Evolutionary conservation across 2,329 filamentous ascomycete genomes (phyloP), one percentile per base, ranked within the genome.

Genomic region (Xylaria sp.): DNA sequence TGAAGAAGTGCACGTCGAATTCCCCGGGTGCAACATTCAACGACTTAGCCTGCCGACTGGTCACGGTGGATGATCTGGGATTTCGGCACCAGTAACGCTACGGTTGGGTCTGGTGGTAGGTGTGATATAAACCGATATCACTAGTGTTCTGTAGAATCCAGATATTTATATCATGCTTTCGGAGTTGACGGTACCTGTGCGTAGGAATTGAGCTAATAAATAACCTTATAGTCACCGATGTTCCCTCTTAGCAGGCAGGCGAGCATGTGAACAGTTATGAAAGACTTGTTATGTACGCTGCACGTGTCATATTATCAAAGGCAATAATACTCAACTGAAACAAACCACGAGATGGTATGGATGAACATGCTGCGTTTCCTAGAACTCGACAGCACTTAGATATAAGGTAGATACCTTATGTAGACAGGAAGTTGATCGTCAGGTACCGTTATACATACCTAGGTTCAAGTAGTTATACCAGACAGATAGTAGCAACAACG

Each of bases 231-330:
- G 51, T n/a, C 8, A 13, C 34, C 20, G 15, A 20, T 37, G 18
- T 20, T 7, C 9, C 9, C 37, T 41, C 15, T 57, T 18, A 18
- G 13, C 9, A 18, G 34, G 10, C 7, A 57, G 20, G 37, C 7
- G 28, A 37, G 55, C 55, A 44, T 57, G 55, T 57, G 55, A 57
- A 44, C 37, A 57, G n/a, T 15, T 18, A 57, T n/a, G 10, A 57
- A 18, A 57, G 37, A 25, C 9, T 20, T 13, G 37, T 8, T 44
- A 44, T 28, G n/a, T 44, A 44, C 18, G n/a, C 20, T 39, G 32
- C 52, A 57, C n/a, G 54, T 44, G 37, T 25, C 55, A 23, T 23
- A 6, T 23, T n/a, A 18, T 58, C 25, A 28, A 44, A 44, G 55
- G 37, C 39, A 58, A 32, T 13, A 46, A 28, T 58, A 28, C 13